Evolutionary conservation across 2,329 filamentous ascomycete species (phyloP).

Genomic region (Pyricularia grisea): DNA sequence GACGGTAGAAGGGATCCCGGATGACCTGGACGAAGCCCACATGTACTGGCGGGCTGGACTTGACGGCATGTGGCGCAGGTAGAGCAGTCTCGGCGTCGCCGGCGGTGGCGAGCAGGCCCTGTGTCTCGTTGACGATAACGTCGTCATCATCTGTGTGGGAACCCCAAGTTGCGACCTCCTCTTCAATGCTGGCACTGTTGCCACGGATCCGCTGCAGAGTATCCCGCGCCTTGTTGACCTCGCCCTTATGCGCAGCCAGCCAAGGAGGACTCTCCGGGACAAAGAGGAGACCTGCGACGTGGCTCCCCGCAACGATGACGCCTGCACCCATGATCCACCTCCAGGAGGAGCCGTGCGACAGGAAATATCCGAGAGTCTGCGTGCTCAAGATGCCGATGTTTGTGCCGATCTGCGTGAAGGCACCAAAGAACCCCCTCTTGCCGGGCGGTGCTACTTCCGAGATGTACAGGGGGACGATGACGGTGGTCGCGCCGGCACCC

Average conservation of each 20-base stretch:
- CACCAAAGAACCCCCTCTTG: constrained; percentile 69
- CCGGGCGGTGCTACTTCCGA: constrained; percentile 76
- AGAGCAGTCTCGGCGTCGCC: constrained; percentile 8
- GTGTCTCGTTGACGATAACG: constrained; percentile 47
- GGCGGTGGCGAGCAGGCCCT: constrained; percentile 50
- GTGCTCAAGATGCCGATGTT: constrained; percentile 82
- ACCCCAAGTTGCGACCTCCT: constrained; percentile 61
- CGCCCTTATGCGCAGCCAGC: constrained; percentile 59
- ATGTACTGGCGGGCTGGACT: constrained; percentile 21
- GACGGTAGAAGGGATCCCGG: constrained; percentile 56
- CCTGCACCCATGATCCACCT: constrained; percentile 71
- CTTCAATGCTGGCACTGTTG: constrained; percentile 54
- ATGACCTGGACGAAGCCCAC: constrained; percentile 58
- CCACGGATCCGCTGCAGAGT: constrained; percentile 72
- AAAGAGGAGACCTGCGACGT: constrained; percentile 62
- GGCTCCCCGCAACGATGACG: constrained; percentile 55
- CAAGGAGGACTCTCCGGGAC: constrained; percentile 84
- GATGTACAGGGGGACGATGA: constrained; percentile 91
- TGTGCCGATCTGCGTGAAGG: constrained; percentile 86
- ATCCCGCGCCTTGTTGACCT: constrained; percentile 49
- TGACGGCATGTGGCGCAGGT: constrained; percentile 14
- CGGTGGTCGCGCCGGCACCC: constrained; percentile 79
- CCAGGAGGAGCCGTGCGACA: constrained; percentile 75
- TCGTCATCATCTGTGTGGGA: constrained; percentile 18
- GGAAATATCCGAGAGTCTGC: constrained; percentile 77